Evolutionary conservation across 345 rosid genomes (phyloP), one percentile per base, ranked within the genome.

Genomic region (Carallia brachiata): DNA sequence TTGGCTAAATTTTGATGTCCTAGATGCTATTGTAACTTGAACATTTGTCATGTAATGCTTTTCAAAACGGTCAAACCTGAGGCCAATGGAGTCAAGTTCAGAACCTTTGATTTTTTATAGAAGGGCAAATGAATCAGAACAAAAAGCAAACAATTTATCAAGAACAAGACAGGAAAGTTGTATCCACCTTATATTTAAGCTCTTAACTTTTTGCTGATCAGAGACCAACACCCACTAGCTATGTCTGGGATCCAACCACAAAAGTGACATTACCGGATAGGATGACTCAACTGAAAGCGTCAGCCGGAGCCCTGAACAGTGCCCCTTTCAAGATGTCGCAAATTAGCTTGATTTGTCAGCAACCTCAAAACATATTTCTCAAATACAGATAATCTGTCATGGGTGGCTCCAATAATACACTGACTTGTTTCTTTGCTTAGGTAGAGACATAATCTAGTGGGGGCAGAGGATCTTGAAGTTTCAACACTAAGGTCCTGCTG

Each of bases 101-200:
- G 60, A 84, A 88, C 85, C 82, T 77, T 44, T 56, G 60, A 23
- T 56, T 19, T 23, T 9, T 27, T 32, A 56, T 56, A 81, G 90
- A 83, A 81, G 85, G 90, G 91, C 90, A 92, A 90, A 90, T 83
- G 88, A 82, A 90, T 85, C 83, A 72, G 85, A 87, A 88, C 87
- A 86, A 88, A 87, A 89, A 81, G 87, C 82, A 71, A 79, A 86
- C 66, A 79, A 63, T 23, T 80, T 73, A 76, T 64, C 72, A 75
- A 74, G 68, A 83, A 75, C 47, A 80, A 74, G 91, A 89, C 88
- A 85, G 70, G 70, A 77, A 74, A 79, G 59, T 6, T 78, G 79
- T 79, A 75, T 81, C 88, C 89, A 83, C 86, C 50, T 89, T 88
- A 90, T 78, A 79, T 76, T 79, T 87, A 84, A 83, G 85, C 73